Evolutionary conservation across 192 early-diverging fungal genomes (phyloP).

Genomic region (Coemansia pectinata): DNA sequence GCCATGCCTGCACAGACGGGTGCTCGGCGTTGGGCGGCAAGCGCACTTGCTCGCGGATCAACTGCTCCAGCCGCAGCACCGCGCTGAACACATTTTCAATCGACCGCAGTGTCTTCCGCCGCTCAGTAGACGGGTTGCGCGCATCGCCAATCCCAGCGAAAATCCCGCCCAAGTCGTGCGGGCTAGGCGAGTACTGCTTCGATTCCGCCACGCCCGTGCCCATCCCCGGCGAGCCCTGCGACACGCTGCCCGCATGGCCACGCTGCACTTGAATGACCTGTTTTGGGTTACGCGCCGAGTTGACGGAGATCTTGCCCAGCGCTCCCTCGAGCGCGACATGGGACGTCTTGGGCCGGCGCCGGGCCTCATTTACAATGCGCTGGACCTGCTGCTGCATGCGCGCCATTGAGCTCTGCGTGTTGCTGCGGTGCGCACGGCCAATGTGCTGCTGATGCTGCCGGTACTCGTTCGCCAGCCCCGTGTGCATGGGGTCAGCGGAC

Average conservation of each 20-base stretch:
- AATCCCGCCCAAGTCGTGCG: slow-evolving; percentile 34
- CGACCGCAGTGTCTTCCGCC: slow-evolving; percentile 59
- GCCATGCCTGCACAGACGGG: slow-evolving; percentile 34
- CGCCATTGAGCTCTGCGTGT: slow-evolving; percentile 59
- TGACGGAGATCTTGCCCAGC: slow-evolving; percentile 89
- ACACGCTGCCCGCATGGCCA: slow-evolving; percentile 37
- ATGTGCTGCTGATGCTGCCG: slow-evolving; percentile 12
- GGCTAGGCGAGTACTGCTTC: slow-evolving; percentile 24
- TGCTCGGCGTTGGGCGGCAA: slow-evolving; percentile 32
- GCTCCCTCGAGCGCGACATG: slow-evolving; percentile 89
- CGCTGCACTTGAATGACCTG: slow-evolving; percentile 76
- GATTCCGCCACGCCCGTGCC: slow-evolving; percentile 5
- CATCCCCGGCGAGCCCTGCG: slow-evolving; percentile 6
- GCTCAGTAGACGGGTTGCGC: slow-evolving; percentile 59
- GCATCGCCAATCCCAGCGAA: slow-evolving; percentile 38
- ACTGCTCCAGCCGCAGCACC: slow-evolving; percentile 81
- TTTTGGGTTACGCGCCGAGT: slow-evolving; percentile 86
- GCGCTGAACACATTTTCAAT: slow-evolving; percentile 81
- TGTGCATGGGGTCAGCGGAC: not conserved
- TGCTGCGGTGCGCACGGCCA: slow-evolving; percentile 23
- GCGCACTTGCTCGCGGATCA: slow-evolving; percentile 69
- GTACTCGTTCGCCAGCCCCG: slow-evolving; percentile 2
- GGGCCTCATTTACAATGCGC: slow-evolving; percentile 91
- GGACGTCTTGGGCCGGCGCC: slow-evolving; percentile 82
- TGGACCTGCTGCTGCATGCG: slow-evolving; percentile 96